Percentiles rank a stretch among this genome's conserved stretches.
phyloP scores from a whole-genome alignment of 129 eudicot species.

The Flaveria brownii region DNA sequence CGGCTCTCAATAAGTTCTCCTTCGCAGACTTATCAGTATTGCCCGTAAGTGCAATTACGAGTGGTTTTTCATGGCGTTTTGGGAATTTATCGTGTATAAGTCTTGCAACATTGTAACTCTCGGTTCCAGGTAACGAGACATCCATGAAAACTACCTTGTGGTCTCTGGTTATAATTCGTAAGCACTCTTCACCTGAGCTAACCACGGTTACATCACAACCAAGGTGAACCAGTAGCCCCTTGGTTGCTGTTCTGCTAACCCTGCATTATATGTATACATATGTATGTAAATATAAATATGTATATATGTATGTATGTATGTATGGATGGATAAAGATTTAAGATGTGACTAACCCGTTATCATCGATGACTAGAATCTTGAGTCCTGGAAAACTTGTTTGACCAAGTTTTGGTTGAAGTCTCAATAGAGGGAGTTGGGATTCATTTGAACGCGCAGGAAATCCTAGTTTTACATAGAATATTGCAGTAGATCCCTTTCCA shows the following conservation, averaged over 20 bases:
- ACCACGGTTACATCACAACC: constrained; percentile 81
- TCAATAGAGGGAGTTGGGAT: constrained; percentile 43
- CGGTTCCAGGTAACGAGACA: constrained; percentile 29
- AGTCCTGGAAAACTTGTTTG: constrained; percentile 65
- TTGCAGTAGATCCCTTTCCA: constrained; percentile 84
- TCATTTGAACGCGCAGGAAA: constrained; percentile 55
- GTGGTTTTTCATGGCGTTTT: constrained; percentile 61
- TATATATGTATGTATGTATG: neutral
- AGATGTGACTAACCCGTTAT: constrained; percentile 59
- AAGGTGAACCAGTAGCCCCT: constrained; percentile 78
- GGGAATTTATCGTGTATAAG: constrained; percentile 58
- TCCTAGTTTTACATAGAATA: constrained; percentile 75
- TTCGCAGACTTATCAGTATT: constrained; percentile 57
- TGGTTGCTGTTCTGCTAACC: constrained; percentile 74
- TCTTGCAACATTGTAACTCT: constrained; percentile 64
- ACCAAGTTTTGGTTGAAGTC: constrained; percentile 45
- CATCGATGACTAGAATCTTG: constrained; percentile 78
- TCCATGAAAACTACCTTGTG: constrained; percentile 70
- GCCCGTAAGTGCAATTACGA: constrained; percentile 63
- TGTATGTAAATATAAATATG: neutral
- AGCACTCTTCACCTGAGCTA: constrained; percentile 75
- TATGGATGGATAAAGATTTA: neutral
- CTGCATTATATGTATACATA: constrained; percentile 41
- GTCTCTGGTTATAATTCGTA: constrained; percentile 54
- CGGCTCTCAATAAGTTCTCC: constrained; percentile 70